Evolutionary conservation across 352 stramenopile genomes (phyloP).

Genomic region (Phytophthora fragariaefolia): DNA sequence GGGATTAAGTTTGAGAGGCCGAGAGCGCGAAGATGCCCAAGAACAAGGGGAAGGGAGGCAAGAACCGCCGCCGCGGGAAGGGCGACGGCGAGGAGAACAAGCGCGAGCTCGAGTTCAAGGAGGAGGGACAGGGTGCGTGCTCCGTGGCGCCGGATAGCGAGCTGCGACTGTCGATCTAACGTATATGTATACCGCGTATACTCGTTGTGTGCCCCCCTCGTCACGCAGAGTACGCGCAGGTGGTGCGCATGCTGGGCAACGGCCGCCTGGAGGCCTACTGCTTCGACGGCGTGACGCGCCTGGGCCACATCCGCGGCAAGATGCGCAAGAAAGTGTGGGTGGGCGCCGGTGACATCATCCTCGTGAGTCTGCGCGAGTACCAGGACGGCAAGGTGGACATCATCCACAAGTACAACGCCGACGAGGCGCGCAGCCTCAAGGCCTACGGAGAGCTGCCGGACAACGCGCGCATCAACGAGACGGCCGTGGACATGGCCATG

Average conservation of each 20-base stretch:
- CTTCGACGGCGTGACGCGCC: constrained; percentile 98
- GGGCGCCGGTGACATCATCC: constrained; percentile 98
- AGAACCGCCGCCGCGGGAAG: constrained; percentile 98
- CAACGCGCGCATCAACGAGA: constrained; percentile 92
- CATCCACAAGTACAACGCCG: constrained; percentile 98
- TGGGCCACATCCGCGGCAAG: constrained; percentile 99
- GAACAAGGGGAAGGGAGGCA: constrained; percentile 97
- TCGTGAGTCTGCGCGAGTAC: constrained; percentile 99
- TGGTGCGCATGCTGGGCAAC: constrained; percentile 99
- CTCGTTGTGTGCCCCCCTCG: not conserved
- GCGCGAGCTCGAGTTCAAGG: constrained; percentile 99
- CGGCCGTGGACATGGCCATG: constrained; percentile 86
- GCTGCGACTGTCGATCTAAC: constrained; percentile 21
- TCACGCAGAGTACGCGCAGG: constrained; percentile 97
- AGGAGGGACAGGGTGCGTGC: constrained; percentile 95
- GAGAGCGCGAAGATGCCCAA: constrained; percentile 67
- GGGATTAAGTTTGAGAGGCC: constrained; percentile 15
- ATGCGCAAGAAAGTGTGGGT: constrained; percentile 99
- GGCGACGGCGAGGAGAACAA: constrained; percentile 99
- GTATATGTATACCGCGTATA: constrained; percentile 20
- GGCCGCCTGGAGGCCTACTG: constrained; percentile 98
- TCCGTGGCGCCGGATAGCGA: no score
- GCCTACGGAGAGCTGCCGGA: constrained; percentile 99
- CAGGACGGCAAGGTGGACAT: constrained; percentile 99
- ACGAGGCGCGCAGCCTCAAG: constrained; percentile 99